Base-by-base conservation (phyloP, 208 protist species). In the Wallacemonas sp. region DNA sequence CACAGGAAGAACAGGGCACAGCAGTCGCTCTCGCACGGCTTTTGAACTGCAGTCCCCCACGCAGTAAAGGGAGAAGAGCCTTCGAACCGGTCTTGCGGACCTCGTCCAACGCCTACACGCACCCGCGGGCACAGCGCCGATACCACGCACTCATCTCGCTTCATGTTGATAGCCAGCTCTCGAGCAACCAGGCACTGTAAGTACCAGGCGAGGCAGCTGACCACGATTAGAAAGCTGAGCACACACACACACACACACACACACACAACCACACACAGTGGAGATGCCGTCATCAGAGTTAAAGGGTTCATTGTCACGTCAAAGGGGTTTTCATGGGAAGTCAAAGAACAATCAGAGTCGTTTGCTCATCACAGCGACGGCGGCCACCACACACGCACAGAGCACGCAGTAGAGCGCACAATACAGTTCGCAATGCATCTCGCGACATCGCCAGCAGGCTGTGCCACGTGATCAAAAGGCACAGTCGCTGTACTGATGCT, bases 401-500 rank as follows among this genome's bases (percentile, higher is more conserved):
- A 48, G 4, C 33, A 24, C 4, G 3, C 2, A 30, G 15, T 3
- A 24, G 1, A 38, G 4, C n/a, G n/a, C n/a, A 6, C 27, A 44
- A 17, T 36, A 9, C 30, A 0, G 34, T 15, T 10, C 15, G 12
- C 12, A 37, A 4, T 4, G 12, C 9, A 63, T 76, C 70, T 76
- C 36, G 70, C 64, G 50, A 58, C 70, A 76, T 71, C 71, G 64
- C 71, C 71, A 76, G 71, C 71, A 76, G 64, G 71, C 71, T 38
- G 52, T 64, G 42, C 59, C 71, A 76, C 64, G 34, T 27, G 38
- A n/a, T 21, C 17, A 12, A 41, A 34, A 63, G 64, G 26, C 50
- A 55, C 39, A 32, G 63, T 76, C 62, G 64, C 64, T 76, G 70
- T 71, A 71, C 64, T 76, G 71, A 76, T 76, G 71, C 71, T 70